phyloP scores from a whole-genome alignment of 2,329 filamentous ascomycete genomes.

The Lachnellula arida region DNA sequence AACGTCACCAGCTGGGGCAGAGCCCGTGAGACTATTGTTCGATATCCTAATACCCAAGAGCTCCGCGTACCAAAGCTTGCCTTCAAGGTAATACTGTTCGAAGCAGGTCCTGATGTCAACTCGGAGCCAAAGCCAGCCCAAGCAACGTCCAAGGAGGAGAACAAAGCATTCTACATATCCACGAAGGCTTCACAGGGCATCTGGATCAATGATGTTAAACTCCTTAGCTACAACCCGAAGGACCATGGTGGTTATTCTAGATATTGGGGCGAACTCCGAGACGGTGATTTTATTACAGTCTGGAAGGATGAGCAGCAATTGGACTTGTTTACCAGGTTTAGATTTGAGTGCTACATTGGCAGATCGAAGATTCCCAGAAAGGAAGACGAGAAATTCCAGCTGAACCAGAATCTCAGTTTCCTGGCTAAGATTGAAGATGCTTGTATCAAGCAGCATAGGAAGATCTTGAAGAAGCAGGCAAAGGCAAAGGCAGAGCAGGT shows the following conservation, averaged over 20 bases:
- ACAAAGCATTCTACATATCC: slow-evolving; percentile 63
- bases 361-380: slow-evolving; percentile 20
- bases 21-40: slow-evolving; percentile 59
- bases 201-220: slow-evolving; percentile 65
- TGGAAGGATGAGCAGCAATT: slow-evolving; percentile 48
- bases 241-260: slow-evolving; percentile 46
- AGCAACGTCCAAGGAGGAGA: slow-evolving; percentile 32
- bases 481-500: neutral
- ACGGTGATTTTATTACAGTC: slow-evolving; percentile 72
- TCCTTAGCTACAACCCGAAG: slow-evolving; percentile 53
- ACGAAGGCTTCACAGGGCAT: slow-evolving; percentile 77
- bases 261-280: slow-evolving; percentile 65
- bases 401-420: slow-evolving; percentile 15
- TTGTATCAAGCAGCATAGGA: slow-evolving; percentile 6
- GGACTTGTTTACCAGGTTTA: slow-evolving; percentile 26
- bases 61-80: slow-evolving; percentile 75
- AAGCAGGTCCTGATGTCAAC: slow-evolving; percentile 30
- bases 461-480: neutral
- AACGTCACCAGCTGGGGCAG: slow-evolving; percentile 76
- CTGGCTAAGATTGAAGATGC: slow-evolving; percentile 23
- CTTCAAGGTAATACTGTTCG: slow-evolving; percentile 73
- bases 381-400: slow-evolving; percentile 17
- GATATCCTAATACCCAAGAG: slow-evolving; percentile 60
- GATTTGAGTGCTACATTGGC: slow-evolving; percentile 31
- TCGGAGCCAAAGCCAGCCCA: slow-evolving; percentile 60